Evolutionary conservation across 2,329 filamentous ascomycete species (phyloP), one percentile per base, ranked within the genome.

Genomic region (Claviceps monticola): DNA sequence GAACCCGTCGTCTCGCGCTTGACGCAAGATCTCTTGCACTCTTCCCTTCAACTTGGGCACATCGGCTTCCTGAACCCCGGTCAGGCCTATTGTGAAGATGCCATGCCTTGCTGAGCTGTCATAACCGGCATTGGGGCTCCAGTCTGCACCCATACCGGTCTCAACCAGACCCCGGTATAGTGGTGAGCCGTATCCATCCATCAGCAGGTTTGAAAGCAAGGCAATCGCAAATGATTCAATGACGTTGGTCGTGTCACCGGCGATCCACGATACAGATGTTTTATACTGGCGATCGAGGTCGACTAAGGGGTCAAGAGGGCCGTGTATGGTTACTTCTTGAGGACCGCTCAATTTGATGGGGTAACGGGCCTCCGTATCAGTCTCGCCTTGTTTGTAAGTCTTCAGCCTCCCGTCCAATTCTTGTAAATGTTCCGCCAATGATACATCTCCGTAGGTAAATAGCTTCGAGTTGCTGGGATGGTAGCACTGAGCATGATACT

Each of bases 401-500:
- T 78, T 76, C 53, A 98, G 73, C 49, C 86, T 83, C 9, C 80
- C 75, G 61, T 91, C 79, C 29, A 97, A 76, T 61, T 93, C 86
- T 63, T 80, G 74, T 49, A 97, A 67, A 64, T 98, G 93, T 51
- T 88, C 84, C 2, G 74, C 74, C 54, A 98, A 71, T 1, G 89
- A 86, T 80, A 97, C 89, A 62, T 96, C 84, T 49, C 93, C 93
- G 59, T 98, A 98, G 0, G 93, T 96, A 62, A 97, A 82, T 44
- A 98, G 76, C 69, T 96, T 97, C 46, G 91, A 86, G 67, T 98
- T 98, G 70, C 89, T 97, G 0, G 93, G 93, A 66, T 98, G 91
- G 66, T 98, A 98, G 68, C 98, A 89, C 58, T 89, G 81, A 44
- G 83, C 83, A 58, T 97, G 94, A 66, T 95, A 98, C 43, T 84